Base-by-base conservation (phyloP, 1,284 basidiomycete species). In the Mycocalia duriaeana region DNA sequence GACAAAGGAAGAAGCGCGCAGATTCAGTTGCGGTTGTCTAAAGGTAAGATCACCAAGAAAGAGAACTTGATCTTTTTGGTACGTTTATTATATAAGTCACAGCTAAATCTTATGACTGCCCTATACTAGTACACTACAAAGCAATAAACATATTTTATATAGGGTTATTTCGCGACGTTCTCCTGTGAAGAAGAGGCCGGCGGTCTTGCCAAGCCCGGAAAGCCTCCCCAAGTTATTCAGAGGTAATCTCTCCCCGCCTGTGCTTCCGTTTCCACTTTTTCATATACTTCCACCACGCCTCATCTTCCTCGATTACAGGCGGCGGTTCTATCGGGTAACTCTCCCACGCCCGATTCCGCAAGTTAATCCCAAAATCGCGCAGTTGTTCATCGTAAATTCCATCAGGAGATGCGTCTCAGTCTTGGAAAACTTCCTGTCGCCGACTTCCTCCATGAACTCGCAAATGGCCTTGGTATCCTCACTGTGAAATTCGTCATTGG, bases 211-310 rank as follows among this genome's bases (percentile, higher is more conserved):
- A 53, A 5, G 35, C 25, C 25, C 40, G 37, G 34, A 57, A 57
- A 0, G 53, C 55, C 18, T 49, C 41, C 7, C 45, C 34, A 18
- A 58, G 48, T 22, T 45, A 45, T 14, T 63, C 57, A 8, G 42
- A 9, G 16, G 53, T 51, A 34, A 58, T 56, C 47, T 60, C 43
- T 20, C 60, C 59, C 16, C 49, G 40, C 25, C 49, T 55, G 28
- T 55, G 50, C 45, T 50, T 57, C 42, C 51, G 42, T 25, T 53
- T 57, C 60, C 59, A 61, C 48, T 60, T 63, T 52, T 55, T 57
- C 50, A 70, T 48, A 38, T 61, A 57, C 28, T 57, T 57, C 36
- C 36, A 50, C 52, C 52, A 60, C n/a, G 56, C 53, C 20, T 59
- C 50, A 19, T 55, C 52, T 3, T 53, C 46, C 31, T 66, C 61